Evolutionary conservation across 2,329 filamentous ascomycete species (phyloP).

Genomic region (Ophiostoma montium): DNA sequence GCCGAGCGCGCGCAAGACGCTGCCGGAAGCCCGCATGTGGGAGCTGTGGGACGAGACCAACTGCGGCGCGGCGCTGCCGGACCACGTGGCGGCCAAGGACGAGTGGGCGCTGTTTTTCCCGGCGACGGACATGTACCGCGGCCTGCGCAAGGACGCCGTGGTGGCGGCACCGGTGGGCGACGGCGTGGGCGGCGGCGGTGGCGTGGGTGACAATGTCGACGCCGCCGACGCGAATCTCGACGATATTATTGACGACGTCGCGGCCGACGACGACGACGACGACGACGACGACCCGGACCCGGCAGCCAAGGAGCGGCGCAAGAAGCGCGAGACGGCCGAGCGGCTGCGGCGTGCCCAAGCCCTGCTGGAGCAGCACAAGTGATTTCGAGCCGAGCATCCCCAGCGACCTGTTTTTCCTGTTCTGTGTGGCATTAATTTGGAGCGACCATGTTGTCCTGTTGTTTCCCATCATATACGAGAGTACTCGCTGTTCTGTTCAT

Average conservation of each 20-base stretch:
- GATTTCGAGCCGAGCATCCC: neutral
- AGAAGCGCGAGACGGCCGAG: slow-evolving; percentile 23
- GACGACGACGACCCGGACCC: slow-evolving; percentile 9
- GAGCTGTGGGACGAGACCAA: slow-evolving; percentile 11
- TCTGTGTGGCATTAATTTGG: too few relatives aligned
- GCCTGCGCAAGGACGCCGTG: neutral
- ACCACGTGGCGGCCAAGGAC: neutral
- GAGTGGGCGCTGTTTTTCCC: slow-evolving; percentile 6
- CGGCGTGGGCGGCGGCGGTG: neutral
- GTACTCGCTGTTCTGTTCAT: neutral
- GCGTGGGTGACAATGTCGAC: neutral
- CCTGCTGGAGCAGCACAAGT: slow-evolving; percentile 19
- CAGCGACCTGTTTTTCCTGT: neutral
- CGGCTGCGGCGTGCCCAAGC: slow-evolving; percentile 27
- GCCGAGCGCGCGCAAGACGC: neutral
- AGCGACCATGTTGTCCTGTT: too few relatives aligned
- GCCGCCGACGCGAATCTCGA: neutral
- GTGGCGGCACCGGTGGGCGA: neutral
- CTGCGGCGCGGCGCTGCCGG: neutral
- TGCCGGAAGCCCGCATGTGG: slow-evolving; percentile 1
- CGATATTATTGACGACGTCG: neutral
- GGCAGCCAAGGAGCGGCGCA: slow-evolving; percentile 12
- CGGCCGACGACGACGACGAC: slow-evolving; percentile 2
- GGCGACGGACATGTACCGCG: slow-evolving; percentile 9
- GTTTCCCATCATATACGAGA: too few relatives aligned